Conservation (phyloP, 2,329 filamentous ascomycete genomes). For the Aspergillus costaricaensis region DNA sequence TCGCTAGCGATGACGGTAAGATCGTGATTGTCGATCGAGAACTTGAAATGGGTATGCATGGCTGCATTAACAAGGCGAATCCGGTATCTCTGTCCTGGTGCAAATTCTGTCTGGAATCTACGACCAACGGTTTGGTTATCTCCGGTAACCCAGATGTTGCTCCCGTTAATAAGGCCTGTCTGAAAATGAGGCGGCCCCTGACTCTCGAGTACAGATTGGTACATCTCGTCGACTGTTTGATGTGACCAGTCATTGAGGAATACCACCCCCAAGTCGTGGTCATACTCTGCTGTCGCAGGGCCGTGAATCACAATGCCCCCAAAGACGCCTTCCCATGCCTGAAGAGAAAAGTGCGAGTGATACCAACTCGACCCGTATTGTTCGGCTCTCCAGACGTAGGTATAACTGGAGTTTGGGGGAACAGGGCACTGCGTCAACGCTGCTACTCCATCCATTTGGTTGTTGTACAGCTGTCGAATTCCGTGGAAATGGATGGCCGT, state of each 20-base stretch:
- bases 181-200: conserved; percentile 36
- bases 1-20: conserved; percentile 62
- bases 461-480: conserved; percentile 34
- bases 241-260: conserved; percentile 39
- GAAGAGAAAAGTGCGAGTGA: conserved; percentile 39
- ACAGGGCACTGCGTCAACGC: conserved; percentile 45
- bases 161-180: conserved; percentile 52
- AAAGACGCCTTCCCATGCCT: conserved; percentile 56
- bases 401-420: conserved; percentile 37
- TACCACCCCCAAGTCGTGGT: conserved; percentile 38
- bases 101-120: conserved; percentile 52
- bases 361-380: conserved; percentile 42
- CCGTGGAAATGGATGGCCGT: conserved; percentile 39
- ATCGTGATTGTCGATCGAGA: conserved; percentile 56
- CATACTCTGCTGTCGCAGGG: conserved; percentile 42
- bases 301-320: conserved; percentile 58
- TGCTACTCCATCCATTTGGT: conserved; percentile 34
- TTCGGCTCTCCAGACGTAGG: conserved; percentile 40
- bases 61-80: conserved; percentile 33
- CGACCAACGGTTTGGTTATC: conserved; percentile 31
- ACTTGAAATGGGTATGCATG: conserved; percentile 35
- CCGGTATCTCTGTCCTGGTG: conserved; percentile 33
- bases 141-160: conserved; percentile 31
- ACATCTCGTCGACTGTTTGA: conserved; percentile 29
- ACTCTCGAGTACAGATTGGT: conserved; percentile 19